phyloP scores from a whole-genome alignment of 371 early-diverging fungal species.

The Phascolomyces articulosus region DNA sequence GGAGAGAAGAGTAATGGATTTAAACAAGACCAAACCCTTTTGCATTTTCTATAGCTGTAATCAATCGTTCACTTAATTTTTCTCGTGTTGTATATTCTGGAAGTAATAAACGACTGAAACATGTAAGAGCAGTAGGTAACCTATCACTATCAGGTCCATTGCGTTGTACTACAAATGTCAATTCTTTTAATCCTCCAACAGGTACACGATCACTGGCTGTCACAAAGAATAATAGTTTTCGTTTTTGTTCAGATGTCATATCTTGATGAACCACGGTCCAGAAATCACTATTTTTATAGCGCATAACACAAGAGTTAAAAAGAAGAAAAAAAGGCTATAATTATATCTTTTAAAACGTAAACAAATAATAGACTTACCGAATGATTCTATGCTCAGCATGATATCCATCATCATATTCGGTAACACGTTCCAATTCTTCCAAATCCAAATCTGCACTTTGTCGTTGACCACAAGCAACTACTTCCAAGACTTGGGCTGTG shows the following conservation, averaged over 20 bases:
- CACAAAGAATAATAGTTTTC: slow-evolving; percentile 88
- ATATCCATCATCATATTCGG: slow-evolving; percentile 87
- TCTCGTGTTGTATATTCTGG: slow-evolving; percentile 90
- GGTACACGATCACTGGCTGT: slow-evolving; percentile 98
- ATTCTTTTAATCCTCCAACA: slow-evolving; percentile 76
- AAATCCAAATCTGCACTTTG: slow-evolving; percentile 66
- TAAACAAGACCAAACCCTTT: slow-evolving; percentile 96
- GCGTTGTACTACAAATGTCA: slow-evolving; percentile 89
- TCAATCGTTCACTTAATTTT: slow-evolving; percentile 84
- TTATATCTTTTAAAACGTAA: too few relatives aligned
- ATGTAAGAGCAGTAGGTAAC: slow-evolving; percentile 88
- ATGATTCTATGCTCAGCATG: slow-evolving; percentile 56
- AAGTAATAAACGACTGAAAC: slow-evolving; percentile 94
- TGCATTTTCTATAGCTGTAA: slow-evolving; percentile 94
- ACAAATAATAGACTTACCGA: slow-evolving; percentile 26
- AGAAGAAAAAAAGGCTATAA: too few relatives aligned
- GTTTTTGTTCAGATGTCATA: slow-evolving; percentile 71
- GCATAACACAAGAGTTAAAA: too few relatives aligned
- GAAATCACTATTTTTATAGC: slow-evolving; percentile 62
- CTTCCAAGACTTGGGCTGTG: slow-evolving; percentile 51
- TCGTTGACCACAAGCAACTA: slow-evolving; percentile 57
- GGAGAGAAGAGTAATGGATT: too few relatives aligned
- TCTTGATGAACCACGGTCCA: slow-evolving; percentile 88
- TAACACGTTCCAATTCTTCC: slow-evolving; percentile 70
- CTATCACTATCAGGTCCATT: slow-evolving; percentile 94